Evolutionary conservation across 2,329 filamentous ascomycete genomes (phyloP).

Genomic region (Pseudogymnoascus sp.): DNA sequence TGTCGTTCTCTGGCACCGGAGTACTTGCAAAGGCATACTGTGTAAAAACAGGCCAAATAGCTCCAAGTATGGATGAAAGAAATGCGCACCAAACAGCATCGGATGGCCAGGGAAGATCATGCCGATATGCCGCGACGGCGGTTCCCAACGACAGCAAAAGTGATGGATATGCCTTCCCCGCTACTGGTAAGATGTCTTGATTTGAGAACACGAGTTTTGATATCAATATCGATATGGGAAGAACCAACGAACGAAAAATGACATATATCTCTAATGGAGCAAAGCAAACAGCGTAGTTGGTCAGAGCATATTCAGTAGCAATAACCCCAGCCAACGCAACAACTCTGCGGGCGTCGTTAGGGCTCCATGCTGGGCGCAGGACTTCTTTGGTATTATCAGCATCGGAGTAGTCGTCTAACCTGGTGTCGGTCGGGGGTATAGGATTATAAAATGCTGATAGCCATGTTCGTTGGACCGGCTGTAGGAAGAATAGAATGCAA

Average conservation of each 20-base stretch:
- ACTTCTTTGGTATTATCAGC: neutral
- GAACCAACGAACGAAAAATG: neutral
- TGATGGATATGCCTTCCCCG: neutral
- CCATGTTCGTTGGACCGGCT: neutral
- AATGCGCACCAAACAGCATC: neutral
- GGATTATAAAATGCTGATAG: neutral
- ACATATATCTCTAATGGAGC: neutral
- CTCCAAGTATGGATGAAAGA: neutral
- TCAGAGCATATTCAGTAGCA: neutral
- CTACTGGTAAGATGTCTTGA: neutral
- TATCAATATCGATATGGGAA: neutral
- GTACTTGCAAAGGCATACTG: neutral
- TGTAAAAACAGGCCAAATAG: neutral
- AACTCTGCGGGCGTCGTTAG: neutral
- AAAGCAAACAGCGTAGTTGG: constrained; percentile 1
- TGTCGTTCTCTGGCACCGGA: neutral
- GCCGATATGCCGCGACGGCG: neutral
- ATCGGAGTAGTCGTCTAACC: neutral
- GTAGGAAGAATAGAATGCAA: neutral
- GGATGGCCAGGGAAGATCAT: neutral
- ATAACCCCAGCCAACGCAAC: neutral
- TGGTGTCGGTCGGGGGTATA: neutral
- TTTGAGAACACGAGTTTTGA: neutral
- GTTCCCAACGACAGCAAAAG: neutral
- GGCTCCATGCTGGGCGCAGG: neutral